Evolutionary conservation across 2,329 filamentous ascomycete genomes (phyloP).

Genomic region (Penicillium frequentans): DNA sequence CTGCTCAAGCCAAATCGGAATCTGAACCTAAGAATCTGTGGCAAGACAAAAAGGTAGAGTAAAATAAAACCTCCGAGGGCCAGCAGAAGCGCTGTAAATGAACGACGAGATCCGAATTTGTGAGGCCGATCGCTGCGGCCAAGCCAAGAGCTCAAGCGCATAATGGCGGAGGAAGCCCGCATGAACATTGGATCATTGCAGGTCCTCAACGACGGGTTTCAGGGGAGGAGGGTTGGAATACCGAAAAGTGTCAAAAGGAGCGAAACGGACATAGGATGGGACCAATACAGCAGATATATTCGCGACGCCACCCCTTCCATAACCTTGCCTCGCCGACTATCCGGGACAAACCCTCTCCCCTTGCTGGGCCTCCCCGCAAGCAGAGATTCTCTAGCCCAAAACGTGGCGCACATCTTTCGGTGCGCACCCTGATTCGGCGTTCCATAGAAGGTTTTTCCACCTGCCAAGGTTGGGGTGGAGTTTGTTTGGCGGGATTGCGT

Average conservation of each 20-base stretch:
- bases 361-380: constrained; percentile 9
- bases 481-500: background rate
- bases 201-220: background rate
- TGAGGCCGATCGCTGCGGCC: constrained; percentile 1
- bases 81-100: constrained; percentile 2
- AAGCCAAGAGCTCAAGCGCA: constrained; percentile 13
- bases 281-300: background rate
- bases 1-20: constrained; percentile 18
- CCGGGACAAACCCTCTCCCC: background rate
- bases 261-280: background rate
- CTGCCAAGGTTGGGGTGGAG: background rate
- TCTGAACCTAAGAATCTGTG: constrained; percentile 18
- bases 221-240: background rate
- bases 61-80: constrained; percentile 6
- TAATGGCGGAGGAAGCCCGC: constrained; percentile 14
- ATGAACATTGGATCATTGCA: constrained; percentile 21
- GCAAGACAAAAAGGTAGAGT: constrained; percentile 15
- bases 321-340: background rate
- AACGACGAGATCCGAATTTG: background rate
- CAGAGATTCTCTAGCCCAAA: background rate
- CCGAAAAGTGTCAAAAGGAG: background rate
- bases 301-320: background rate
- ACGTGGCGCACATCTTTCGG: background rate
- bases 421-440: background rate
- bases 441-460: background rate